Evolutionary conservation across 179 eudicot genomes (phyloP).

Genomic region (Amaranthus tricolor): DNA sequence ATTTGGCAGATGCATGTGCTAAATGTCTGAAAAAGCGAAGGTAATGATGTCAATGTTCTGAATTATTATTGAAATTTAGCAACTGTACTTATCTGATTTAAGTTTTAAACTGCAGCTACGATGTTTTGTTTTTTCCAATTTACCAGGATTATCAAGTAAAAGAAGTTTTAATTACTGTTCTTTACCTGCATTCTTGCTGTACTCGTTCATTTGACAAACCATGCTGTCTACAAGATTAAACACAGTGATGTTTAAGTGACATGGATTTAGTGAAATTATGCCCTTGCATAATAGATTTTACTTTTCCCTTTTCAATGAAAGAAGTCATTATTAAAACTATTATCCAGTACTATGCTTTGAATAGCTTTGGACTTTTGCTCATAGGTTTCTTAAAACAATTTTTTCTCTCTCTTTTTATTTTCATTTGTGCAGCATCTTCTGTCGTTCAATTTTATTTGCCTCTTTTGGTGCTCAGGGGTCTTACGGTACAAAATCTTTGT

Average conservation of each 20-base stretch:
- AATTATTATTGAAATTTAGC: not conserved
- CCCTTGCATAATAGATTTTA: not conserved
- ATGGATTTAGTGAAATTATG: not conserved
- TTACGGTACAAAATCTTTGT: not conserved
- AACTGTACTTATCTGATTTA: not conserved
- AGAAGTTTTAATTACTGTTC: not conserved
- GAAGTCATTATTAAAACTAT: not conserved
- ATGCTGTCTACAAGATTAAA: not conserved
- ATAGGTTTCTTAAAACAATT: not conserved
- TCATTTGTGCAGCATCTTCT: not conserved
- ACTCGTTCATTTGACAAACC: not conserved
- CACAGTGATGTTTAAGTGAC: not conserved
- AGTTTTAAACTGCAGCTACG: not conserved
- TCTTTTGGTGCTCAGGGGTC: not conserved
- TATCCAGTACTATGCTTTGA: not conserved
- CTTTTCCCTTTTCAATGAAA: too few relatives aligned
- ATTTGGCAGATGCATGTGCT: constrained; percentile 28
- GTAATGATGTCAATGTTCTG: constrained; percentile 28
- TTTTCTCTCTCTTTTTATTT: not conserved
- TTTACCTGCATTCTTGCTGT: not conserved
- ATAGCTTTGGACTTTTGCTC: not conserved
- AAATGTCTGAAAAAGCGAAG: constrained; percentile 45
- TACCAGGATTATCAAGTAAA: not conserved
- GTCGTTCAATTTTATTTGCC: too few relatives aligned
- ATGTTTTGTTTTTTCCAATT: not conserved